phyloP scores from a whole-genome alignment of 1,284 basidiomycete species.

The Mycosarcoma mackinlayi region DNA sequence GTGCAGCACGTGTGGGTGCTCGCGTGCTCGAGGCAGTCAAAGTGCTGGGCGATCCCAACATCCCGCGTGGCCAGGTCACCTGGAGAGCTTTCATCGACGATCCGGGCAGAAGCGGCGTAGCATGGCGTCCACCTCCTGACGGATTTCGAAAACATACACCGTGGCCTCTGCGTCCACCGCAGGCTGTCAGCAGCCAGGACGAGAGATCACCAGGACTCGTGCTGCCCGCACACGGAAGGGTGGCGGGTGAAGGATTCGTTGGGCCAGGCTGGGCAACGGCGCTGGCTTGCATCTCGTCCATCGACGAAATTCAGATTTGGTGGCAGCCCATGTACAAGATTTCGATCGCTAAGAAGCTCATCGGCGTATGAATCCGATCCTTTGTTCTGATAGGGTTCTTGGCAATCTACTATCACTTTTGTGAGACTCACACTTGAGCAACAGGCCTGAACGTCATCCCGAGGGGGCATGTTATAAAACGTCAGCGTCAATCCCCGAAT shows the following conservation, averaged over 20 bases:
- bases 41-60: conserved; percentile 53
- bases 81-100: conserved; percentile 57
- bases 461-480: too few relatives aligned
- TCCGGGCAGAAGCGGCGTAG: conserved; percentile 32
- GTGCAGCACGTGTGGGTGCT: conserved; percentile 33
- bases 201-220: conserved; percentile 45
- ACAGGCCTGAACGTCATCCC: too few relatives aligned
- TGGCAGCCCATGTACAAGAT: conserved; percentile 57
- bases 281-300: conserved; percentile 36
- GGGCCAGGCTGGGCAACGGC: conserved; percentile 46
- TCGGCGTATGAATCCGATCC: conserved; percentile 19
- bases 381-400: not conserved
- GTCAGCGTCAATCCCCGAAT: too few relatives aligned
- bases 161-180: conserved; percentile 36
- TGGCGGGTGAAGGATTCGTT: conserved; percentile 51
- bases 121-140: conserved; percentile 38
- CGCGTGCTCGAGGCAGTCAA: conserved; percentile 54
- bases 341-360: conserved; percentile 47
- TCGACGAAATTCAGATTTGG: conserved; percentile 57
- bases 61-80: conserved; percentile 51
- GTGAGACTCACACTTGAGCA: too few relatives aligned
- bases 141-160: conserved; percentile 43
- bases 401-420: not conserved
- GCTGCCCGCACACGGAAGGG: conserved; percentile 45
- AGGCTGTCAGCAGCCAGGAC: conserved; percentile 19